Evolutionary conservation across 2,329 filamentous ascomycete species (phyloP).

Genomic region (Cyphellophora attinorum): DNA sequence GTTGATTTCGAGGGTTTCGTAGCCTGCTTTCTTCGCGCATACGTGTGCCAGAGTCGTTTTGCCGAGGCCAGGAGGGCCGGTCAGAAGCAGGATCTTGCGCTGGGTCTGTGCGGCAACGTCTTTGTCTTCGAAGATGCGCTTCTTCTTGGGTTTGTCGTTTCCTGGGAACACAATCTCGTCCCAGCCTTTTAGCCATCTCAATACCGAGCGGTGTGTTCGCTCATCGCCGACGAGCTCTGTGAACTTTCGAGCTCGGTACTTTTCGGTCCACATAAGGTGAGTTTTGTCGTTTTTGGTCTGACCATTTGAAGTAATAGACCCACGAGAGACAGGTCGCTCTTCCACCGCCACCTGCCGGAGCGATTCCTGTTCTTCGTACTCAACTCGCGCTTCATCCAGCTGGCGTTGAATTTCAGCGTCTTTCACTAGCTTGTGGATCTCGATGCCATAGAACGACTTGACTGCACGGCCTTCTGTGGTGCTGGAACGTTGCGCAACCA

Average conservation of each 20-base stretch:
- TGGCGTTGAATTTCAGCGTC: constrained; percentile 52
- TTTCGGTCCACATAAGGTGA: constrained; percentile 75
- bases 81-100: constrained; percentile 78
- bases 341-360: constrained; percentile 16
- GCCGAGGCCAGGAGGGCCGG: constrained; percentile 83
- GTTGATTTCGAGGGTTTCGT: constrained; percentile 95
- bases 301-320: constrained; percentile 13
- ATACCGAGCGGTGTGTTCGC: constrained; percentile 77
- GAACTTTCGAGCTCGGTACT: constrained; percentile 86
- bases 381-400: constrained; percentile 18
- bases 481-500: constrained; percentile 44
- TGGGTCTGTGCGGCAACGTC: constrained; percentile 56
- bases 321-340: constrained; percentile 19
- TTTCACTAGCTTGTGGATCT: constrained; percentile 76
- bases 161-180: constrained; percentile 86
- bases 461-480: constrained; percentile 44
- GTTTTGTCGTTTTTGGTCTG: constrained; percentile 24
- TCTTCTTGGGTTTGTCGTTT: constrained; percentile 44
- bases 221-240: constrained; percentile 93
- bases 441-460: constrained; percentile 76
- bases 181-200: constrained; percentile 92
- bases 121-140: constrained; percentile 28
- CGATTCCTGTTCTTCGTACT: constrained; percentile 20
- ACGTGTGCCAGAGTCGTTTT: constrained; percentile 97
- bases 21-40: constrained; percentile 87